These are phyloP conservation scores for Carpinus fangiana DNA, from an alignment of 306 rosid species.

Conservation along the genomic window DNA sequence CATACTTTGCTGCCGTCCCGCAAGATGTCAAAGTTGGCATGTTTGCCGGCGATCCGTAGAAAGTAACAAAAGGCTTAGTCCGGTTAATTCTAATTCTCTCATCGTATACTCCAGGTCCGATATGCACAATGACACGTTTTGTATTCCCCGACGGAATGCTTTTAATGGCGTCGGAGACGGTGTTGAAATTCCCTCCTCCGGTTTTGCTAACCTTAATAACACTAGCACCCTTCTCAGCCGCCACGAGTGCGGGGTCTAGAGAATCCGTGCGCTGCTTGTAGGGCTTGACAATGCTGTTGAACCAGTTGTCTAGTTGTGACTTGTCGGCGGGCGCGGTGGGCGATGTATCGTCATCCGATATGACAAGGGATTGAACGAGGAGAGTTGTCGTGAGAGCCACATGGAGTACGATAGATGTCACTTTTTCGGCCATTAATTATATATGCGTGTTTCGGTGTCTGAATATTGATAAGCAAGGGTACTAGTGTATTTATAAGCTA, in stretches of 20 bases:
- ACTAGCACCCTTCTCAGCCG: constrained; percentile 37
- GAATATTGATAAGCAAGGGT: too few relatives aligned
- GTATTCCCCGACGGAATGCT: constrained; percentile 51
- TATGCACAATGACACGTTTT: constrained; percentile 47
- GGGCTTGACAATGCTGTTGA: constrained; percentile 20
- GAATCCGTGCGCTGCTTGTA: neutral
- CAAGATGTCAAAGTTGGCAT: constrained; percentile 42
- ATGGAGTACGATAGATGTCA: neutral
- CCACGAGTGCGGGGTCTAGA: constrained; percentile 30
- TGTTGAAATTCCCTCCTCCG: constrained; percentile 55
- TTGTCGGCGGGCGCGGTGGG: constrained; percentile 25
- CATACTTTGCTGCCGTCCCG: constrained; percentile 45
- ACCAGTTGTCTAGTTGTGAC: constrained; percentile 40
- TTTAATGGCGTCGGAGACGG: constrained; percentile 43
- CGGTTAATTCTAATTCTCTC: constrained; percentile 54
- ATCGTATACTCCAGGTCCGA: constrained; percentile 50
- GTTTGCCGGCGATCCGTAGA: constrained; percentile 32
- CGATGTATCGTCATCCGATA: constrained; percentile 14
- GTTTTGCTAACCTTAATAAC: constrained; percentile 45
- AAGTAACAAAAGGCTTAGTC: constrained; percentile 49
- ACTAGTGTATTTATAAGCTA: too few relatives aligned
- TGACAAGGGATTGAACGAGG: neutral
- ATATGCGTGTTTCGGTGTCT: neutral
- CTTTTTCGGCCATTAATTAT: constrained; percentile 30
- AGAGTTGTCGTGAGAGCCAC: constrained; percentile 17